Base-by-base conservation (phyloP, 345 rosid species). In the Melaleuca alternifolia region DNA sequence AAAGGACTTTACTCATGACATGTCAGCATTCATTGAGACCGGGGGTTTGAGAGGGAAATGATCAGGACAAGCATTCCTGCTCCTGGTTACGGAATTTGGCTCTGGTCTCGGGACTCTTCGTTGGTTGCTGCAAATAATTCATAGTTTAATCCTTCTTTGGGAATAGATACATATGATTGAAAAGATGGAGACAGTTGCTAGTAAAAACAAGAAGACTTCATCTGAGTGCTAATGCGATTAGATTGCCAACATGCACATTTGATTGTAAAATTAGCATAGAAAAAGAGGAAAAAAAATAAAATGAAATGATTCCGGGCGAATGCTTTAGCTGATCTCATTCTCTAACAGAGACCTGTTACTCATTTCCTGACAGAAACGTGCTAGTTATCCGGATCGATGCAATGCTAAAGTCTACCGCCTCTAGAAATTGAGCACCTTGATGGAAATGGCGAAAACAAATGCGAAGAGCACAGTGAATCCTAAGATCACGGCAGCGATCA, bases 401-500 rank as follows among this genome's bases (percentile, higher is more conserved):
- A 6, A 56, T 0, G 28, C 14, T 56, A 11, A 56, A 56, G 62
- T 56, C 46, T 82, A 90, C 83, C 91, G 65, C 50, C 84, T 87
- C 51, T 92, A 91, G 89, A 90, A 90, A 77, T 92, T 88, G 15
- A 92, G 87, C 50, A 61, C 23, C 86, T 82, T 87, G 61, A 89
- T 90, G 16, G 87, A 86, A 26, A 85, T 1, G 21, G 85, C 89
- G 59, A 88, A 92, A 51, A 56, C 75, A n/a, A 83, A 53, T 23
- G 88, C 93, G 54, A 90, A 90, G n/a, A 88, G 81, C 37, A 89
- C 77, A 6, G 87, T 7, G 28, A 89, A 53, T 21, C 89, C 91
- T 28, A 89, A 46, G 50, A 89, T 44, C 20, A 86, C 90, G 57
- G n/a, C 89, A 6, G 91, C 91, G 24, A 88, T 89, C 62, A 86